Percentiles rank a stretch among this genome's conserved stretches.
Conservation (phyloP, 1,284 basidiomycete species). For the Tremellales sp. region DNA sequence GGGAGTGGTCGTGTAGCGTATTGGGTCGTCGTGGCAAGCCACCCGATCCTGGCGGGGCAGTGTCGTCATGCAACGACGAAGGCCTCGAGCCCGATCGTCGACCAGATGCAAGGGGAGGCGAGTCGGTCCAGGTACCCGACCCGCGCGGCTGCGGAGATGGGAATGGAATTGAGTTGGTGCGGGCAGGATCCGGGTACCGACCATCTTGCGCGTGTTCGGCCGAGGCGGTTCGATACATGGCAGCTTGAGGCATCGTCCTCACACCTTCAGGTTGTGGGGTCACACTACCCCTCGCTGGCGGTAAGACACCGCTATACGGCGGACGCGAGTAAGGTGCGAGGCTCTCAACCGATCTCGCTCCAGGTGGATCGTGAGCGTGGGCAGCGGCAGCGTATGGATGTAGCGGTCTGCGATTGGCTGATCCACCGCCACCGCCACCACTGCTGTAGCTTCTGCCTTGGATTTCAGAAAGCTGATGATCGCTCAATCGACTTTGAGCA, state of each 20-base stretch:
- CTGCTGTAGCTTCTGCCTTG: no score
- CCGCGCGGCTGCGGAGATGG: slow-evolving; percentile 28
- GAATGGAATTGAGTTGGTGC: slow-evolving; percentile 20
- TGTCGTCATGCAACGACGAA: not conserved
- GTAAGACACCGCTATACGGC: slow-evolving; percentile 18
- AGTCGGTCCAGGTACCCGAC: not conserved
- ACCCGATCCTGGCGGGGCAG: not conserved
- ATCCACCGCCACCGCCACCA: not conserved
- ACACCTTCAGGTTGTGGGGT: slow-evolving; percentile 22
- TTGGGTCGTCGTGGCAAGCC: slow-evolving; percentile 10
- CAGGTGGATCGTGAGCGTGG: slow-evolving; percentile 5
- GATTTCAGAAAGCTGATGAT: slow-evolving; percentile 23
- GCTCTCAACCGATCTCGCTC: slow-evolving; percentile 32
- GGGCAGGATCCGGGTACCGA: slow-evolving; percentile 31
- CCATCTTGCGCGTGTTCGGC: slow-evolving; percentile 25
- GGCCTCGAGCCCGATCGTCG: not conserved
- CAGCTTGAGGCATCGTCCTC: slow-evolving; percentile 5
- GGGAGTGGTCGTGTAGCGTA: slow-evolving; percentile 26
- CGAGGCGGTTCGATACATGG: slow-evolving; percentile 15
- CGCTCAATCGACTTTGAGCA: slow-evolving; percentile 23
- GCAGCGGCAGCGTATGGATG: not conserved
- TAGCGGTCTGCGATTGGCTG: not conserved
- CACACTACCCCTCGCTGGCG: slow-evolving; percentile 16
- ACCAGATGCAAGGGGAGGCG: not conserved
- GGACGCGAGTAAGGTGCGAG: slow-evolving; percentile 16